Base-by-base conservation (phyloP, 2,329 filamentous ascomycete genomes). In the Fusarium buharicum region DNA sequence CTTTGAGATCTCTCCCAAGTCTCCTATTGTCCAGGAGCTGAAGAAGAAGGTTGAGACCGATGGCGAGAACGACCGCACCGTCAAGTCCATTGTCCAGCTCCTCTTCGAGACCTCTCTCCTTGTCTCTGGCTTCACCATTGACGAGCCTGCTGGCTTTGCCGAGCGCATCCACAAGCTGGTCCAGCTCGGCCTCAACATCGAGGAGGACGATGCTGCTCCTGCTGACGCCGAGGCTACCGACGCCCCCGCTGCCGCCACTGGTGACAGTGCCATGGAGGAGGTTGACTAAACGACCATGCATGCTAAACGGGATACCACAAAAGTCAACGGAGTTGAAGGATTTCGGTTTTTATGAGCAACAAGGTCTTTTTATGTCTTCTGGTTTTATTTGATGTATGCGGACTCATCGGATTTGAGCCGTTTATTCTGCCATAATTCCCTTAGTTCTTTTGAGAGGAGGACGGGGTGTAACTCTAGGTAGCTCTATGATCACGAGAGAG, bases 121-220 rank as follows among this genome's bases (percentile, higher is more conserved):
- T 59, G 95, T 98, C 76, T 98, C 95, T 72, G 95, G 95, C 74
- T 99, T 99, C 91, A 98, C 95, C 79, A 98, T 99, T 73, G 95
- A 99, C 62, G 95, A 99, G 87, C 95, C 95, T 67, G 92, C 95
- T 72, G 90, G 92, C 81, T 99, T 98, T 79, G 93, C 95, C 69
- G 93, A 97, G 87, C 94, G 95, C 79, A 98, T 99, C 79, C 94
- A 99, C 91, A 97, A 97, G 90, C 93, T 99, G 69, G 93, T 99
- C 68, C 96, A 94, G 71, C 90, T 99, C 64, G 95, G 95, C 73
- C 85, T 99, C 77, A 97, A 98, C 86, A 91, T 99, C 67, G 94
- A 98, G 72, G 94, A 97, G 84, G 88, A 91, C 55, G 93, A 96
- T 81, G 86, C 88, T 55, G 85, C 86, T 53, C 84, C 88, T 59